Conservation (phyloP, 768 basidiomycete species). For the Calocybe cyanea region DNA sequence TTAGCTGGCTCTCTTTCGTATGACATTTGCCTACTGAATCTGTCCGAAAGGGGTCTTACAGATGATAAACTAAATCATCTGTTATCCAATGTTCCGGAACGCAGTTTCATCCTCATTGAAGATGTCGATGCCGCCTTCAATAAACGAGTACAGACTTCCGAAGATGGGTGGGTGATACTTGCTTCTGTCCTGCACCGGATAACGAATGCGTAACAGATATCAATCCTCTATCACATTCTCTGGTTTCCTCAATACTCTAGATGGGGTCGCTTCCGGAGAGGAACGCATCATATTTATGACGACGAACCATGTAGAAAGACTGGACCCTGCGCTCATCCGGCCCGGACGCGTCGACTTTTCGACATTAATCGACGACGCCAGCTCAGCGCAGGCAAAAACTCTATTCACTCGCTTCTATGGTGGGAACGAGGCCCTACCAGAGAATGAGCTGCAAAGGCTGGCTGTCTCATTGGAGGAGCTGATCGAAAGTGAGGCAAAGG, state of each 20-base stretch:
- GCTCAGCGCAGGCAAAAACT: conserved; percentile 68
- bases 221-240: conserved; percentile 97
- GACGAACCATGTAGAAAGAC: conserved; percentile 87
- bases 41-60: conserved; percentile 92
- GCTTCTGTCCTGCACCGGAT: not conserved
- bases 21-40: conserved; percentile 93
- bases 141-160: conserved; percentile 83
- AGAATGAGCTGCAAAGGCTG: conserved; percentile 37
- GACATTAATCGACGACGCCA: conserved; percentile 83
- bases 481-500: conserved; percentile 47
- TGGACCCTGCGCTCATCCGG: conserved; percentile 93
- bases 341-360: conserved; percentile 92
- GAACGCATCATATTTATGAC: conserved; percentile 99
- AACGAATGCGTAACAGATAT: conserved; percentile 46
- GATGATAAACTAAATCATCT: conserved; percentile 97
- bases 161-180: conserved; percentile 72
- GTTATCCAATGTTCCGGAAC: conserved; percentile 87
- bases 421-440: conserved; percentile 33
- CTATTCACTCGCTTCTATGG: conserved; percentile 87
- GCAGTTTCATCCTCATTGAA: conserved; percentile 93
- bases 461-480: conserved; percentile 50
- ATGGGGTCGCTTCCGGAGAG: conserved; percentile 96
- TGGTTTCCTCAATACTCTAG: conserved; percentile 93
- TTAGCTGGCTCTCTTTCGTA: conserved; percentile 89
- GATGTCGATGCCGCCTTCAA: conserved; percentile 98